These are phyloP conservation scores for Setaria viridis DNA, from an alignment of 202 grass and related monocot species.

Conservation along the genomic window DNA sequence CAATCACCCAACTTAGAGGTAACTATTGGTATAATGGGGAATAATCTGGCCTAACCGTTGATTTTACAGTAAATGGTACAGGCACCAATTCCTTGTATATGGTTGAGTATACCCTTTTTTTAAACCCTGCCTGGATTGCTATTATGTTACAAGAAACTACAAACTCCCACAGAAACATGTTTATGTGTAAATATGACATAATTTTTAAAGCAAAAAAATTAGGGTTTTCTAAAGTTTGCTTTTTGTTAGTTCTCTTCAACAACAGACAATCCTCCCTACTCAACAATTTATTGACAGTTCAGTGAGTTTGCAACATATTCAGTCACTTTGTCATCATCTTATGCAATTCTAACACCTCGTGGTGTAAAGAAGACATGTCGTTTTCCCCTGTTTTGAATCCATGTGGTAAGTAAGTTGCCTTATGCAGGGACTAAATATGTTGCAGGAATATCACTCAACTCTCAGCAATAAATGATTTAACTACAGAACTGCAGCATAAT, in stretches of 20 bases:
- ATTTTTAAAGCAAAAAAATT: neutral
- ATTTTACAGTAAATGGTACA: neutral
- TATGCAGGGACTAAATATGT: neutral
- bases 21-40: neutral
- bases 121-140: neutral
- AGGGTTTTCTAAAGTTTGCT: neutral
- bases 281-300: neutral
- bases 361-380: neutral
- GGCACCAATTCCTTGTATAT: neutral
- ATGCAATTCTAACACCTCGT: neutral
- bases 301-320: neutral
- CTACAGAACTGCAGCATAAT: neutral
- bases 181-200: constrained; percentile 15
- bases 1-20: neutral
- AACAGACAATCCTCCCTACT: neutral
- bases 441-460: constrained; percentile 26
- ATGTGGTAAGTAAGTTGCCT: neutral
- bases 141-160: constrained; percentile 9
- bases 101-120: neutral
- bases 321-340: neutral
- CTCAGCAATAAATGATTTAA: constrained; percentile 22
- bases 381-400: neutral
- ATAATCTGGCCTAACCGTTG: neutral
- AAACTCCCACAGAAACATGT: constrained; percentile 20
- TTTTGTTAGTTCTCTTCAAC: neutral